Percentiles rank a stretch among this genome's conserved stretches.
These are phyloP conservation scores for Clonostachys rhizophaga DNA, from an alignment of 2,329 filamentous ascomycete species.

Conservation along the genomic window DNA sequence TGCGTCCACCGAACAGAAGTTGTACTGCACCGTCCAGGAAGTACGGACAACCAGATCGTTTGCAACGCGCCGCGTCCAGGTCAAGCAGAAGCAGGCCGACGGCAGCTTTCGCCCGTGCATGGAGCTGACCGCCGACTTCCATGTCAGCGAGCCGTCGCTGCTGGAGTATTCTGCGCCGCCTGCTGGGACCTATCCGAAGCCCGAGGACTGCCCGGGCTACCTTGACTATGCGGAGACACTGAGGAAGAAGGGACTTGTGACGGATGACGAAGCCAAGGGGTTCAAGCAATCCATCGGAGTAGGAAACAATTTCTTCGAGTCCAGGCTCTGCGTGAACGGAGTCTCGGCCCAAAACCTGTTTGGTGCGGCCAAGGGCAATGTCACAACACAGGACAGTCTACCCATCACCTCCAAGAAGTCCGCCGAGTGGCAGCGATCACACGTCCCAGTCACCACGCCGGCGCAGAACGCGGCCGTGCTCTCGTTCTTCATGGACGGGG, in stretches of 20 bases:
- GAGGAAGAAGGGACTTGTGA: background rate
- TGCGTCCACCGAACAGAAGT: constrained; percentile 27
- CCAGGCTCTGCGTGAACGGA: constrained; percentile 26
- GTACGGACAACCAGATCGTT: constrained; percentile 41
- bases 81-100: constrained; percentile 31
- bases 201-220: constrained; percentile 12
- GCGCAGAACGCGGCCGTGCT: constrained; percentile 28
- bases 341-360: constrained; percentile 35
- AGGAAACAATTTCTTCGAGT: constrained; percentile 22
- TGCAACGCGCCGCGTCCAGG: constrained; percentile 37
- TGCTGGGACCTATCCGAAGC: constrained; percentile 14
- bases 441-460: constrained; percentile 8
- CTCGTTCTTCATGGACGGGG: constrained; percentile 38
- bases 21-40: constrained; percentile 25
- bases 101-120: constrained; percentile 30
- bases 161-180: constrained; percentile 32
- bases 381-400: constrained; percentile 23
- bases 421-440: constrained; percentile 33
- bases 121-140: constrained; percentile 40
- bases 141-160: constrained; percentile 25
- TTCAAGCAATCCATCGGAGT: constrained; percentile 20
- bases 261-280: constrained; percentile 10
- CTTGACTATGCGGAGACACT: constrained; percentile 2
- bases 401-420: constrained; percentile 26
- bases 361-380: constrained; percentile 30